These are phyloP conservation scores for Roridomyces roridus DNA, from an alignment of 768 basidiomycete species.

Conservation along the genomic window DNA sequence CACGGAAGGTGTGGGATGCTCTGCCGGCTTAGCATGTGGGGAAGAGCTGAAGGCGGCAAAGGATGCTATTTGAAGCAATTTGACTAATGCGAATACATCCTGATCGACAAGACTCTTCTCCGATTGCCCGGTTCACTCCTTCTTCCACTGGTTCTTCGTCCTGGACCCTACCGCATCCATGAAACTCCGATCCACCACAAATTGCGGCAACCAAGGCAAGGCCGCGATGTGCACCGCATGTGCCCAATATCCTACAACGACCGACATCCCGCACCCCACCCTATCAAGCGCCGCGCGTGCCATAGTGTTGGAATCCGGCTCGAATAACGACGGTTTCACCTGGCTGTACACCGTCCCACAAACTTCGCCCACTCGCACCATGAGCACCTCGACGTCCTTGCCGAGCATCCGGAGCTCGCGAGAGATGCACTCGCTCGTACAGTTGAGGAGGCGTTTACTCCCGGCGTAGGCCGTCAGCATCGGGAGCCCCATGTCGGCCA, in stretches of 20 bases:
- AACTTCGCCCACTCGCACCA: not conserved
- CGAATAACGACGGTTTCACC: not conserved
- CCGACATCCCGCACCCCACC: slow-evolving; percentile 8
- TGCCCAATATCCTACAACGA: slow-evolving; percentile 1
- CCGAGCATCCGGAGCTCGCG: slow-evolving; percentile 1
- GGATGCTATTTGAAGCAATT: too few species aligned
- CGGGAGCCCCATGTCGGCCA: not conserved
- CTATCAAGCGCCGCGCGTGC: not conserved
- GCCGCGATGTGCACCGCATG: not conserved
- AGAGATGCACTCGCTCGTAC: not conserved
- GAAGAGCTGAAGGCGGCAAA: too few species aligned
- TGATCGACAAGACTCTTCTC: too few species aligned
- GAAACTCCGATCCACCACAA: too few species aligned
- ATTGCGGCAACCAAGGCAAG: too few species aligned
- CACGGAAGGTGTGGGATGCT: too few species aligned
- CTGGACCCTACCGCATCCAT: too few species aligned
- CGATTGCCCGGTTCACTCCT: too few species aligned
- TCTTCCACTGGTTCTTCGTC: too few species aligned
- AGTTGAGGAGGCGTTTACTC: slow-evolving; percentile 3
- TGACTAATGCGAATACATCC: too few species aligned
- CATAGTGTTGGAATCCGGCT: not conserved
- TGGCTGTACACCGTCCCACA: not conserved
- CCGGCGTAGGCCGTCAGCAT: slow-evolving; percentile 4
- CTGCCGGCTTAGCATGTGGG: too few species aligned
- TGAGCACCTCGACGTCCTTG: slow-evolving; percentile 3